phyloP scores from a whole-genome alignment of 2,329 filamentous ascomycete species.

The Exophiala bonariae region DNA sequence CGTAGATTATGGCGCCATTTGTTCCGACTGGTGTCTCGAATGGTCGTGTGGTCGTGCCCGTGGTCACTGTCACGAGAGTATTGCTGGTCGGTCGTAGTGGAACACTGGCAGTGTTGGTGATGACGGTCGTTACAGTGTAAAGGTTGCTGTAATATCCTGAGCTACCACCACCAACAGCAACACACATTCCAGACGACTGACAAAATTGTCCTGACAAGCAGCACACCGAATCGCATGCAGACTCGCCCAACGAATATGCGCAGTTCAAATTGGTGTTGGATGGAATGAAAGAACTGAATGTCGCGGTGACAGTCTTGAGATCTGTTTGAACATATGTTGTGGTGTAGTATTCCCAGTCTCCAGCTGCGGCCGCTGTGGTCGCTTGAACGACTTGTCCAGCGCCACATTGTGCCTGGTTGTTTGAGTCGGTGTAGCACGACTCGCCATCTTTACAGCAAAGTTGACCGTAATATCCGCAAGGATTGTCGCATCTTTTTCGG shows the following conservation, averaged over 20 bases:
- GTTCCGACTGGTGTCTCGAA: conserved; percentile 48
- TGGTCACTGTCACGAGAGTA: conserved; percentile 43
- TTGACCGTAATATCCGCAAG: conserved; percentile 54
- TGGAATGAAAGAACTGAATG: conserved; percentile 47
- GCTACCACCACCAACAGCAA: conserved; percentile 31
- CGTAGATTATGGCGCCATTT: conserved; percentile 39
- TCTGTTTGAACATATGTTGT: conserved; percentile 59
- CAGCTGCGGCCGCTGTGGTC: conserved; percentile 26
- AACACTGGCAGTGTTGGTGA: conserved; percentile 35
- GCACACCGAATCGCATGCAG: conserved; percentile 45
- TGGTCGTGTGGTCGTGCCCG: conserved; percentile 40
- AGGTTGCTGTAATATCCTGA: conserved; percentile 36
- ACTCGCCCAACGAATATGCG: conserved; percentile 46
- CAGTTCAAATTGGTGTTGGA: conserved; percentile 38
- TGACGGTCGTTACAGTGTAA: conserved; percentile 35
- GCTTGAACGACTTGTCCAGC: conserved; percentile 15
- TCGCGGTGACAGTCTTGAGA: conserved; percentile 53
- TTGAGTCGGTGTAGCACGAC: conserved; percentile 51
- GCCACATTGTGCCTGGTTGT: conserved; percentile 50
- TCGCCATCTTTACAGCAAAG: conserved; percentile 50
- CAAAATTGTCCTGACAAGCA: conserved; percentile 47
- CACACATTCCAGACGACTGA: conserved; percentile 36
- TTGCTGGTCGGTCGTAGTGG: conserved; percentile 47
- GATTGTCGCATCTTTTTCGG: conserved; percentile 43
- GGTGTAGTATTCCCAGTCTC: conserved; percentile 56